These are phyloP conservation scores for Dicorynia guianensis DNA, from an alignment of 306 rosid genomes.

Conservation along the genomic window DNA sequence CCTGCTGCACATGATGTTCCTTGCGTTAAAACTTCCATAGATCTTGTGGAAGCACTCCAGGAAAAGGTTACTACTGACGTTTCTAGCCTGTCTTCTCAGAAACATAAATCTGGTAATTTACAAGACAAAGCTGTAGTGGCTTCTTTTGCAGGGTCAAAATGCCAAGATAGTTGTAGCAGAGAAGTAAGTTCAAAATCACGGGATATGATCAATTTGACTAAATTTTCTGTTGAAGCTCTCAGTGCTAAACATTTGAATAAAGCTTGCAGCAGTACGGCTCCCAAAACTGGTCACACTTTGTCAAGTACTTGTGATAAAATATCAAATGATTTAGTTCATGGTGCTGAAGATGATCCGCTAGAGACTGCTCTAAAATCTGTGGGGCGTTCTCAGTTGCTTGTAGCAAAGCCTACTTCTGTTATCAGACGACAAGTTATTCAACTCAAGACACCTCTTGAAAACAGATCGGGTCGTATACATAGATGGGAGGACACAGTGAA, in stretches of 20 bases:
- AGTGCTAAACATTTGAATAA: conserved; percentile 45
- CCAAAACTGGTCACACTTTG: conserved; percentile 42
- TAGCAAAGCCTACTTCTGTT: conserved; percentile 63
- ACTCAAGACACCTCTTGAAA: conserved; percentile 68
- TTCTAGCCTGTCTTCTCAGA: conserved; percentile 50
- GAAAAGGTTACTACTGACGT: conserved; percentile 49
- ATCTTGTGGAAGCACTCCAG: conserved; percentile 42
- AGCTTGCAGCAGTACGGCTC: conserved; percentile 45
- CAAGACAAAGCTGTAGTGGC: conserved; percentile 42
- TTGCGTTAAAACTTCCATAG: conserved; percentile 48
- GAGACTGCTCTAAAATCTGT: conserved; percentile 69
- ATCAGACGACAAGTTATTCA: conserved; percentile 86
- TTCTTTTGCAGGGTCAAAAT: conserved; percentile 50
- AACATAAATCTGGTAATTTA: conserved; percentile 45
- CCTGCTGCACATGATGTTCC: conserved; percentile 47
- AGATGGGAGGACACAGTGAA: conserved; percentile 64
- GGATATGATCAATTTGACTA: conserved; percentile 50
- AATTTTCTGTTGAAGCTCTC: conserved; percentile 48
- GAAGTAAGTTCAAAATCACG: conserved; percentile 51
- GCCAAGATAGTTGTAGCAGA: conserved; percentile 47
- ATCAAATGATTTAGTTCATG: conserved; percentile 52
- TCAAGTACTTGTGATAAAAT: conserved; percentile 36
- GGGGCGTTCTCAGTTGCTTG: conserved; percentile 54
- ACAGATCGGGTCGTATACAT: conserved; percentile 51
- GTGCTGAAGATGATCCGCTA: conserved; percentile 58